A percentile compares a stretch with the other conserved stretches of the same genome.
phyloP scores from a whole-genome alignment of 1,284 basidiomycete genomes.

The Cutaneotrichosporon cutaneum region DNA sequence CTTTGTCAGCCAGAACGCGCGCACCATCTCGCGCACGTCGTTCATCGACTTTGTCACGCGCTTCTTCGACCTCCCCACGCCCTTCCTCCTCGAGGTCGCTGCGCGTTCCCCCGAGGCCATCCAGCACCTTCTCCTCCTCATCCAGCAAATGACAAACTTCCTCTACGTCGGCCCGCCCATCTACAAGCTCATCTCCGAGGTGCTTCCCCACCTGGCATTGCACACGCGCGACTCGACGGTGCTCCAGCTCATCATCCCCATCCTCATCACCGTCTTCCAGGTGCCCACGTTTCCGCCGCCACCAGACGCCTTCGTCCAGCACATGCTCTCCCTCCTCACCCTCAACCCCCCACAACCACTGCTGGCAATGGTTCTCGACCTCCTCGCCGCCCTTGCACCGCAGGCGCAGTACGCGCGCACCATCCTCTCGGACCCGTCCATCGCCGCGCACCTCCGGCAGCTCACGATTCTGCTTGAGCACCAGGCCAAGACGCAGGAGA shows the following conservation, averaged over 20 bases:
- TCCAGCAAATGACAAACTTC: slow-evolving; percentile 34
- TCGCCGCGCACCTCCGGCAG: slow-evolving; percentile 37
- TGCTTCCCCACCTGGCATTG: slow-evolving; percentile 38
- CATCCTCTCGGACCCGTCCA: slow-evolving; percentile 32
- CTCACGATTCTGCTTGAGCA: slow-evolving; percentile 37
- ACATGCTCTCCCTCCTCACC: slow-evolving; percentile 38
- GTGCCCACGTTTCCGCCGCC: slow-evolving; percentile 30
- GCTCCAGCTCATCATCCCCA: slow-evolving; percentile 35
- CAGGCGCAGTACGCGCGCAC: slow-evolving; percentile 29
- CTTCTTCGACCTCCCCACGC: slow-evolving; percentile 39
- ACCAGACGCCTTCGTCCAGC: slow-evolving; percentile 33
- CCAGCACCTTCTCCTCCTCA: slow-evolving; percentile 39
- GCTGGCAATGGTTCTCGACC: slow-evolving; percentile 43
- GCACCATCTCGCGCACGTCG: slow-evolving; percentile 26
- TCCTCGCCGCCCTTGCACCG: slow-evolving; percentile 39
- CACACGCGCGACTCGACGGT: slow-evolving; percentile 41
- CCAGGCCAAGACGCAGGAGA: slow-evolving; percentile 19
- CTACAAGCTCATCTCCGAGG: slow-evolving; percentile 23
- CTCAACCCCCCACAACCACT: slow-evolving; percentile 30
- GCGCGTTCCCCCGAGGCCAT: slow-evolving; percentile 39
- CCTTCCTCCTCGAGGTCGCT: slow-evolving; percentile 37
- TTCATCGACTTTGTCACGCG: slow-evolving; percentile 33
- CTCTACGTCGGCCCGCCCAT: slow-evolving; percentile 18
- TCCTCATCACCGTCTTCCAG: slow-evolving; percentile 34
- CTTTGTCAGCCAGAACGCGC: slow-evolving; percentile 33